phyloP scores from a whole-genome alignment of 306 rosid genomes.

The Cucumis melo region DNA sequence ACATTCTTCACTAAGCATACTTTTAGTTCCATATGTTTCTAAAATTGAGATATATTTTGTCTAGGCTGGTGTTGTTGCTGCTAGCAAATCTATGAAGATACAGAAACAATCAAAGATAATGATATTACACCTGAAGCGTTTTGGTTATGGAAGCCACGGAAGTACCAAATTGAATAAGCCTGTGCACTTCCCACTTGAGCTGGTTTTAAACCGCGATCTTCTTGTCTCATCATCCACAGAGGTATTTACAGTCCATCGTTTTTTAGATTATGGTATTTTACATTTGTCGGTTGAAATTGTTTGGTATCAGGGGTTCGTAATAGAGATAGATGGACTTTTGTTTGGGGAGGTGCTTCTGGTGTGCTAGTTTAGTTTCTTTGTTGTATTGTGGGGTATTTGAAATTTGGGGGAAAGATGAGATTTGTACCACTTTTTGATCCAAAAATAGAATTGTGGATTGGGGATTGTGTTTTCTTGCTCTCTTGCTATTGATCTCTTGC shows the following conservation, averaged over 20 bases:
- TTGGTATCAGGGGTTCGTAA: no score
- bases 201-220: slow-evolving; percentile 64
- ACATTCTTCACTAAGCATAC: neutral
- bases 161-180: slow-evolving; percentile 90
- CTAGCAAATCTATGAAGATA: slow-evolving; percentile 65
- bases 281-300: no score
- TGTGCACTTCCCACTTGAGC: slow-evolving; percentile 65
- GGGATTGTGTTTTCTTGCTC: no score
- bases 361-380: no score
- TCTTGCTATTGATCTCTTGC: no score
- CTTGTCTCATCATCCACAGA: slow-evolving; percentile 53
- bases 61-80: slow-evolving; percentile 73
- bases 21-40: neutral
- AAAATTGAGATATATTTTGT: slow-evolving; percentile 8
- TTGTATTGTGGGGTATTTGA: neutral
- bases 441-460: no score
- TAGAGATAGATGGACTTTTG: no score
- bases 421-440: no score
- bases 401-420: no score
- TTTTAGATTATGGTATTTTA: neutral
- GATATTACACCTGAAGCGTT: slow-evolving; percentile 93
- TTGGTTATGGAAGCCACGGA: slow-evolving; percentile 90
- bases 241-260: slow-evolving; percentile 15
- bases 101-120: slow-evolving; percentile 64
- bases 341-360: no score